phyloP scores from a whole-genome alignment of 129 eudicot species.

The Deinandra increscens region DNA sequence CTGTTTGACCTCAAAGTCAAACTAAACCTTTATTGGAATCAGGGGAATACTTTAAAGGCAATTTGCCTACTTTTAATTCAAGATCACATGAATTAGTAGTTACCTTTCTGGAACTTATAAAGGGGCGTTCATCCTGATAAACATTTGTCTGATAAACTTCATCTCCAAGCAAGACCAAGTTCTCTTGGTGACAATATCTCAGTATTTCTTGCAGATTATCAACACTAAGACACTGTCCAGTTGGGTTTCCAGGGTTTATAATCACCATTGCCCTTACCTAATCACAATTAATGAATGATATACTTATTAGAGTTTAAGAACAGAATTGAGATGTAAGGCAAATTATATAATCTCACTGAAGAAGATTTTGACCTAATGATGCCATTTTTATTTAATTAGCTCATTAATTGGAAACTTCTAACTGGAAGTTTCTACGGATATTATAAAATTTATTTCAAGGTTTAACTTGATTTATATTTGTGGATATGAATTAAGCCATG shows the following conservation, averaged over 20 bases:
- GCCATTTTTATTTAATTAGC: neutral
- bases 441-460: neutral
- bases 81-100: neutral
- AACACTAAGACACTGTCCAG: constrained; percentile 91
- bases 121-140: constrained; percentile 97
- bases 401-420: neutral
- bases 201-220: constrained; percentile 71
- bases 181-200: constrained; percentile 74
- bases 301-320: constrained; percentile 19
- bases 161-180: constrained; percentile 78
- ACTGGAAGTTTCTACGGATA: neutral
- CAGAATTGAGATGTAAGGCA: neutral
- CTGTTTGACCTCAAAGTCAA: constrained; percentile 13
- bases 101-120: constrained; percentile 90
- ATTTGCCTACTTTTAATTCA: neutral
- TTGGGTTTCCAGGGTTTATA: constrained; percentile 98
- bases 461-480: neutral
- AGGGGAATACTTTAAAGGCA: neutral
- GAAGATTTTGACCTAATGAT: neutral
- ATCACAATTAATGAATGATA: constrained; percentile 4
- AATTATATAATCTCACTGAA: constrained; percentile 8
- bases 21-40: neutral
- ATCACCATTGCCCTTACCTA: constrained; percentile 98
- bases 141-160: constrained; percentile 99
- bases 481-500: neutral